Conservation (phyloP, 2,329 filamentous ascomycete genomes). For the Botrytis sinoallii region DNA sequence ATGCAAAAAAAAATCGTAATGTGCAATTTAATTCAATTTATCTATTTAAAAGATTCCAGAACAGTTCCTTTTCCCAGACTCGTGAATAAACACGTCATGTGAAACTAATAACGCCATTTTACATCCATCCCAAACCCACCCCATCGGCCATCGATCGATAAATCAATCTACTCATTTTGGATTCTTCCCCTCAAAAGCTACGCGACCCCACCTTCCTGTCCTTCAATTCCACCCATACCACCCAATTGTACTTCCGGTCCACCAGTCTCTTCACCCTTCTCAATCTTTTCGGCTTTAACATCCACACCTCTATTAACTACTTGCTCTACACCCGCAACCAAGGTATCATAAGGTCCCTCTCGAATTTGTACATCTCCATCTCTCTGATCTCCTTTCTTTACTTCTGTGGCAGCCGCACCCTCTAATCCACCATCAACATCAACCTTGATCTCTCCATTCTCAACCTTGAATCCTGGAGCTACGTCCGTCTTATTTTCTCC, state of each 20-base stretch:
- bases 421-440: constrained; percentile 29
- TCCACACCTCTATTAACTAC: constrained; percentile 20
- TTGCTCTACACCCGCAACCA: constrained; percentile 26
- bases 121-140: background rate
- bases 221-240: constrained; percentile 14
- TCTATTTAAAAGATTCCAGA: background rate
- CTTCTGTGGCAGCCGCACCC: constrained; percentile 20
- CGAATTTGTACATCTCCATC: constrained; percentile 25
- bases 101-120: background rate
- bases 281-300: constrained; percentile 30
- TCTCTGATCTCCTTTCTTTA: constrained; percentile 14
- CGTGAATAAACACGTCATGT: background rate
- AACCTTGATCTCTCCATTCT: constrained; percentile 29
- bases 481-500: constrained; percentile 19
- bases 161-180: background rate
- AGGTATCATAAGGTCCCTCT: constrained; percentile 29
- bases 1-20: background rate
- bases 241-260: constrained; percentile 17
- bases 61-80: background rate
- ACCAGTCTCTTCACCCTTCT: constrained; percentile 28
- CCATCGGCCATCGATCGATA: background rate
- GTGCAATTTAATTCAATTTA: background rate
- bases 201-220: constrained; percentile 14
- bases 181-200: background rate
- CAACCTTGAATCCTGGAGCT: constrained; percentile 25